phyloP scores from a whole-genome alignment of 805 yeast genomes.

The Nakazawaea wyomingensis region DNA sequence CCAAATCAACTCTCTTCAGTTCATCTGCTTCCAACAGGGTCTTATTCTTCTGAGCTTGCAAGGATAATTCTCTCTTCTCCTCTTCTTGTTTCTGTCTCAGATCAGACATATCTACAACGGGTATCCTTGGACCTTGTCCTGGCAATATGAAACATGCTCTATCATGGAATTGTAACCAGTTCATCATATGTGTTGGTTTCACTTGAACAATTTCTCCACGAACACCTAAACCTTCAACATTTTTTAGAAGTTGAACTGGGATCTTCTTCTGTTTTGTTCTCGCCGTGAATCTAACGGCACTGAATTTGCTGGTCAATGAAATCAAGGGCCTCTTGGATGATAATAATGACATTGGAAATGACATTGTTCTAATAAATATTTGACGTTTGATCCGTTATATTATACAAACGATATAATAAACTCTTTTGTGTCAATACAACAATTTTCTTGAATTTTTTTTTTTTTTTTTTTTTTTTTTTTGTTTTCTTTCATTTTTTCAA shows the following conservation, averaged over 20 bases:
- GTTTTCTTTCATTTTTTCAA: too few species aligned
- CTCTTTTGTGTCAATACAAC: too few species aligned
- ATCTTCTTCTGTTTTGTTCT: constrained; percentile 51
- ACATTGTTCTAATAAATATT: too few species aligned
- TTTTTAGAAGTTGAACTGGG: constrained; percentile 69
- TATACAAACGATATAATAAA: too few species aligned
- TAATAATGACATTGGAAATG: neutral
- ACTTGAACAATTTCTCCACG: constrained; percentile 73
- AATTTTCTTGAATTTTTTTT: too few species aligned
- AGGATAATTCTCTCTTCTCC: constrained; percentile 33
- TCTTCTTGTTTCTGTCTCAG: neutral
- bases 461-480: too few species aligned
- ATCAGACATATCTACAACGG: constrained; percentile 21
- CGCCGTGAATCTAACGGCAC: constrained; percentile 39
- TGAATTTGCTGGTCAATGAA: neutral
- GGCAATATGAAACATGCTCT: constrained; percentile 66
- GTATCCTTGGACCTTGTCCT: constrained; percentile 27
- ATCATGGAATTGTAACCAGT: constrained; percentile 61
- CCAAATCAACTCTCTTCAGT: constrained; percentile 28
- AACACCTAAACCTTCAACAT: constrained; percentile 57
- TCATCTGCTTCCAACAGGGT: constrained; percentile 24
- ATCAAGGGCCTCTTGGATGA: neutral
- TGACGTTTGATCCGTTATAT: too few species aligned
- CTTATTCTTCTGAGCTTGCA: constrained; percentile 26
- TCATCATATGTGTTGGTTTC: constrained; percentile 78